phyloP scores from a whole-genome alignment of 139 green algal species.

The Chlamydomonas sp. region DNA sequence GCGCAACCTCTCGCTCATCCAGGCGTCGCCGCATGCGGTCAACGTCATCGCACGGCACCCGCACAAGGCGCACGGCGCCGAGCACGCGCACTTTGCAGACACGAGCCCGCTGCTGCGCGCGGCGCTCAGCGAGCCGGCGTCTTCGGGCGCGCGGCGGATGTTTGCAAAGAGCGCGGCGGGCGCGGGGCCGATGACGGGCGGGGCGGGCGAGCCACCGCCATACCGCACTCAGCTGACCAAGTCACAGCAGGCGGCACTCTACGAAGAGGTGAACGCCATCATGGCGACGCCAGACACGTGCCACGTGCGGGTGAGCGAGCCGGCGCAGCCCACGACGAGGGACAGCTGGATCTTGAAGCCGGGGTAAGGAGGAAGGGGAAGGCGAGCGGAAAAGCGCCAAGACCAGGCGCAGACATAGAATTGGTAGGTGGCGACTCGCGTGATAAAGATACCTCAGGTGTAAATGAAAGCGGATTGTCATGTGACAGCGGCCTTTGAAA shows the following conservation, averaged over 20 bases:
- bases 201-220: too few species aligned
- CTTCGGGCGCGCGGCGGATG: constrained; percentile 10
- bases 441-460: too few species aligned
- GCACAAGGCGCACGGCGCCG: constrained; percentile 20
- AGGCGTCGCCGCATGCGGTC: constrained; percentile 32
- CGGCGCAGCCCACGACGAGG: constrained; percentile 10
- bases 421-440: too few species aligned
- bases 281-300: background rate
- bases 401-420: too few species aligned
- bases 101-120: constrained; percentile 16
- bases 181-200: background rate
- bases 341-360: constrained; percentile 10
- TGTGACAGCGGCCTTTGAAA: too few species aligned
- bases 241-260: constrained; percentile 2
- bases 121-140: constrained; percentile 15
- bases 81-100: constrained; percentile 20
- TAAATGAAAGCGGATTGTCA: too few species aligned
- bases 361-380: too few species aligned
- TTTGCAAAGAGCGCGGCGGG: background rate
- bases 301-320: constrained; percentile 1
- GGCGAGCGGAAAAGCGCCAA: too few species aligned
- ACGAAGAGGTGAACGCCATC: constrained; percentile 2
- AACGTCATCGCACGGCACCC: constrained; percentile 31
- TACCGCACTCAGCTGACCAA: constrained; percentile 5
- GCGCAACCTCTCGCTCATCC: constrained; percentile 35